phyloP scores from a whole-genome alignment of 176 grass and related monocot species.

The Oryza meyeriana region DNA sequence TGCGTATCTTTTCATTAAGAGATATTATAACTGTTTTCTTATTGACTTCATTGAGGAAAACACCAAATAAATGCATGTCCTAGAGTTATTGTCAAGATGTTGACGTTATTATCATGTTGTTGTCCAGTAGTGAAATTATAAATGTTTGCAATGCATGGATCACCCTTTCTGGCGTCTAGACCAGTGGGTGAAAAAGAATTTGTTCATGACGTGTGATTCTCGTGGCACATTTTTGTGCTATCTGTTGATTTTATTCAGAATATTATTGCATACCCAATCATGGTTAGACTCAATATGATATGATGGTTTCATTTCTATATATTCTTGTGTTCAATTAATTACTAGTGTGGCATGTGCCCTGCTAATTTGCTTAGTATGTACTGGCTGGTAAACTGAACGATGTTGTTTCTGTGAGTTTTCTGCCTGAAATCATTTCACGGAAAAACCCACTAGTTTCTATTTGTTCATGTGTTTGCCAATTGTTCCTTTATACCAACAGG shows the following conservation, averaged over 20 bases:
- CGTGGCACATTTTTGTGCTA: background rate
- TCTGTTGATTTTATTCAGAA: slow-evolving; percentile 7
- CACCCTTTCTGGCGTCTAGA: background rate
- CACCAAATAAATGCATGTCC: slow-evolving; percentile 1
- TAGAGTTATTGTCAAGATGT: slow-evolving; percentile 1
- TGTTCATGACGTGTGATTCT: background rate
- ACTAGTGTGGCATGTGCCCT: background rate
- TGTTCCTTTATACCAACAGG: slow-evolving; percentile 45
- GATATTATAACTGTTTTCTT: slow-evolving; percentile 7
- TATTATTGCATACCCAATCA: slow-evolving; percentile 15
- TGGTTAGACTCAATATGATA: background rate
- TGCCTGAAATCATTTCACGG: slow-evolving; percentile 11
- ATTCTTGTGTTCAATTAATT: background rate
- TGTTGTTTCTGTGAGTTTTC: slow-evolving; percentile 4
- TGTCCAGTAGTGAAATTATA: slow-evolving; percentile 14
- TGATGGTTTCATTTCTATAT: background rate
- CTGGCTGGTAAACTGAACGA: slow-evolving; percentile 2
- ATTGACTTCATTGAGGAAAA: background rate
- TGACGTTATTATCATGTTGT: background rate
- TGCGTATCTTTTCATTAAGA: no score
- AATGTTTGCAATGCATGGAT: slow-evolving; percentile 18
- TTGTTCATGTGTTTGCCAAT: slow-evolving; percentile 19
- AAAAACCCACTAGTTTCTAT: background rate
- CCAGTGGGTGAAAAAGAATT: slow-evolving; percentile 4
- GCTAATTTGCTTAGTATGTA: slow-evolving; percentile 7